Evolutionary conservation across 805 yeast species (phyloP).

Genomic region (Deakozyma indianensis): DNA sequence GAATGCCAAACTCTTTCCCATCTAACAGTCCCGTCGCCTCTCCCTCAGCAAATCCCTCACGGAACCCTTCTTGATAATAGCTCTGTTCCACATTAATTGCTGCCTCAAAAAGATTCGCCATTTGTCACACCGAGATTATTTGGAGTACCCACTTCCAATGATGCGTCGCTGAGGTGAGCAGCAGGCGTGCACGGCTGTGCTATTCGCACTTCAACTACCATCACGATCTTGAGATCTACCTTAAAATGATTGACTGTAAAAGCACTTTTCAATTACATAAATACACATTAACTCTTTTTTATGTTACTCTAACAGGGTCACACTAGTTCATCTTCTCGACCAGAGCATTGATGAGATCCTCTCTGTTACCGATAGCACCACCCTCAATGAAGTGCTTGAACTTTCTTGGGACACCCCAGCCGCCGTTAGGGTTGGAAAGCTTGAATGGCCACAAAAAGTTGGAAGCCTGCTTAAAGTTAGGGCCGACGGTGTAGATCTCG

Average conservation of each 20-base stretch:
- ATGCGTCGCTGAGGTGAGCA: no score
- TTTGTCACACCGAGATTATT: no score
- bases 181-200: no score
- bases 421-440: slow-evolving; percentile 70
- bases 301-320: neutral
- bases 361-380: slow-evolving; percentile 78
- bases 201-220: no score
- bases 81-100: neutral
- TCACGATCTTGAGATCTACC: no score
- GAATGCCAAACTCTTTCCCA: neutral
- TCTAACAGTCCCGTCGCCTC: neutral
- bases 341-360: slow-evolving; percentile 60
- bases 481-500: slow-evolving; percentile 73
- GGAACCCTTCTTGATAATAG: neutral
- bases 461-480: slow-evolving; percentile 74
- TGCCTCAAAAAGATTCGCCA: neutral
- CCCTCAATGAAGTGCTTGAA: slow-evolving; percentile 77
- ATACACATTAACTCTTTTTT: neutral
- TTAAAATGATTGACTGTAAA: no score
- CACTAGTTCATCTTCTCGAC: slow-evolving; percentile 56
- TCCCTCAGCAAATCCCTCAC: neutral
- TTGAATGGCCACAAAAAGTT: slow-evolving; percentile 81
- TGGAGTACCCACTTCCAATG: no score
- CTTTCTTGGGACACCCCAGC: slow-evolving; percentile 70
- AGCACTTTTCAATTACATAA: slow-evolving; percentile 11